A percentile compares a stretch with the other conserved stretches of the same genome.
phyloP scores from a whole-genome alignment of 257 asterid species.

The Penstemon barbatus region DNA sequence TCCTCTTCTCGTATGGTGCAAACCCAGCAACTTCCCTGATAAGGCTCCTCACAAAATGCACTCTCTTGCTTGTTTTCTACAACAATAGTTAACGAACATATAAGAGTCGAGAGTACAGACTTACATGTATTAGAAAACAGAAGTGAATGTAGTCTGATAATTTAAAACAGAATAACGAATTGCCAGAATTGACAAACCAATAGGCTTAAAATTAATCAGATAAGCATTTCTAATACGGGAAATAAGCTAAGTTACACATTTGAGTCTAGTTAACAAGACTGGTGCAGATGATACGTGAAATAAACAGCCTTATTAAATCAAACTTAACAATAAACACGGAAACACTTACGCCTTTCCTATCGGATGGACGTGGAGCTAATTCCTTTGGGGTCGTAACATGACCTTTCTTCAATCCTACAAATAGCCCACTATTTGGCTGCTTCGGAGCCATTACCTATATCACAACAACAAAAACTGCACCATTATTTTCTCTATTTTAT shows the following conservation, averaged over 20 bases:
- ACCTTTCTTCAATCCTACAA: constrained; percentile 77
- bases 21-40: constrained; percentile 60
- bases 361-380: constrained; percentile 81
- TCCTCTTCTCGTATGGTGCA: constrained; percentile 68
- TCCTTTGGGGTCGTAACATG: constrained; percentile 86
- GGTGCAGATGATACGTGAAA: neutral
- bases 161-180: too few relatives aligned
- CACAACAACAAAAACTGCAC: constrained; percentile 5
- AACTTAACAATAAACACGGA: neutral
- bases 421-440: constrained; percentile 71
- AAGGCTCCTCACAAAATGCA: constrained; percentile 48
- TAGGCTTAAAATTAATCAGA: too few relatives aligned
- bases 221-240: too few relatives aligned
- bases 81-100: neutral
- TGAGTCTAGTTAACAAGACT: too few relatives aligned
- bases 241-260: too few relatives aligned
- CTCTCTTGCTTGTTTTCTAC: constrained; percentile 58
- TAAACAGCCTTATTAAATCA: neutral
- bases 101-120: neutral
- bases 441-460: constrained; percentile 74
- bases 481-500: neutral
- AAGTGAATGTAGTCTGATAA: too few relatives aligned
- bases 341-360: constrained; percentile 79
- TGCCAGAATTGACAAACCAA: too few relatives aligned
- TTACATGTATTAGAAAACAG: too few relatives aligned